Conservation (phyloP, 2,329 filamentous ascomycete species). For the Epichloe uncinata region DNA sequence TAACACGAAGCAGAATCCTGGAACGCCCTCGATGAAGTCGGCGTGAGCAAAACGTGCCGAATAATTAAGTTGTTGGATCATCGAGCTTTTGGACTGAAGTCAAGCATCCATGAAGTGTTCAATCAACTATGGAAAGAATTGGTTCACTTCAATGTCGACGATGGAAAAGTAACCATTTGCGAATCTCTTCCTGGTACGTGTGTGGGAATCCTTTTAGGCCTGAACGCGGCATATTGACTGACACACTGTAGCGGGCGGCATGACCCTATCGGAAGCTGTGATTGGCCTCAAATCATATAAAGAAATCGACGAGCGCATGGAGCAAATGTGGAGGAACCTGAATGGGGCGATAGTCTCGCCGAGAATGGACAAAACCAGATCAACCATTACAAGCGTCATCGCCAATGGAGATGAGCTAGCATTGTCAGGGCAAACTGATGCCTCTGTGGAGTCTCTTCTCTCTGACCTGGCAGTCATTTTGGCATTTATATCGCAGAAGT, state of each 20-base stretch:
- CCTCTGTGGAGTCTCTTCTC: slow-evolving; percentile 37
- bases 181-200: slow-evolving; percentile 35
- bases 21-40: slow-evolving; percentile 43
- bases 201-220: neutral
- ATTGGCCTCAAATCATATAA: slow-evolving; percentile 45
- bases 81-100: slow-evolving; percentile 52
- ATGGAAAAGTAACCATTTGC: slow-evolving; percentile 42
- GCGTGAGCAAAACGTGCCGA: slow-evolving; percentile 46
- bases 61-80: slow-evolving; percentile 52
- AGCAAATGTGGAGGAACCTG: slow-evolving; percentile 47
- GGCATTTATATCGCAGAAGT: slow-evolving; percentile 34
- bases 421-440: slow-evolving; percentile 29
- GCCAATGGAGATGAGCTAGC: slow-evolving; percentile 29
- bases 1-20: slow-evolving; percentile 35
- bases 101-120: slow-evolving; percentile 52
- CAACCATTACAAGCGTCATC: slow-evolving; percentile 25
- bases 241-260: slow-evolving; percentile 30
- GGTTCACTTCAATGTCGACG: slow-evolving; percentile 46
- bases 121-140: slow-evolving; percentile 58
- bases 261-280: slow-evolving; percentile 40
- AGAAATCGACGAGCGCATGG: slow-evolving; percentile 46
- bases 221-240: slow-evolving; percentile 6
- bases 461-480: slow-evolving; percentile 39
- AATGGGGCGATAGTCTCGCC: slow-evolving; percentile 48
- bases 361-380: slow-evolving; percentile 34